A percentile compares a stretch with the other conserved stretches of the same genome.
These are phyloP conservation scores for Flaveria robusta DNA, from an alignment of 129 eudicot genomes.

Conservation along the genomic window DNA sequence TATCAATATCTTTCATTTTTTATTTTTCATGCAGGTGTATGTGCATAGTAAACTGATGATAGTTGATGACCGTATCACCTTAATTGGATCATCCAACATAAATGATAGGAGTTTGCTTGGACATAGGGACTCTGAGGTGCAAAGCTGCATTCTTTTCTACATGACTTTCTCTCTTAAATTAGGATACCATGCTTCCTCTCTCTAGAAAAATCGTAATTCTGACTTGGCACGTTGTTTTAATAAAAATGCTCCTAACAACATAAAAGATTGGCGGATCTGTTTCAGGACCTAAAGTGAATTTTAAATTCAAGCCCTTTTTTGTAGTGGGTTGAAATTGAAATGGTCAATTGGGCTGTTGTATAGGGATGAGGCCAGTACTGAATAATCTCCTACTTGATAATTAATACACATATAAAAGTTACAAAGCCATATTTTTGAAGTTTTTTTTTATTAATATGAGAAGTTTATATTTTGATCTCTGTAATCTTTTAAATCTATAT, in stretches of 20 bases:
- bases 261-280: neutral
- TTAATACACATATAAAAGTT: too few species aligned
- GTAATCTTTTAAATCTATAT: neutral
- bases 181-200: neutral
- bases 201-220: neutral
- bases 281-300: neutral
- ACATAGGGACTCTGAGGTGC: slow-evolving; percentile 96
- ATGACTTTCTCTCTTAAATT: neutral
- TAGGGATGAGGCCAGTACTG: neutral
- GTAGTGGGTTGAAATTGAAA: too few species aligned
- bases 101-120: slow-evolving; percentile 98
- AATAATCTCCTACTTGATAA: neutral
- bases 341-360: too few species aligned
- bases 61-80: slow-evolving; percentile 72
- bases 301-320: neutral
- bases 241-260: neutral
- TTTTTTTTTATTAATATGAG: too few species aligned
- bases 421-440: too few species aligned
- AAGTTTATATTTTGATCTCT: too few species aligned
- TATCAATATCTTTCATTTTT: slow-evolving; percentile 8
- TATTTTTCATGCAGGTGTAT: slow-evolving; percentile 54
- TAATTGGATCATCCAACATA: slow-evolving; percentile 92
- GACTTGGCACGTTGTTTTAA: neutral
- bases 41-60: slow-evolving; percentile 99
- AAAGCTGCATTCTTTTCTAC: neutral